These are phyloP conservation scores for Orbilia blumenaviensis DNA, from an alignment of 2,329 filamentous ascomycete species.

Conservation along the genomic window DNA sequence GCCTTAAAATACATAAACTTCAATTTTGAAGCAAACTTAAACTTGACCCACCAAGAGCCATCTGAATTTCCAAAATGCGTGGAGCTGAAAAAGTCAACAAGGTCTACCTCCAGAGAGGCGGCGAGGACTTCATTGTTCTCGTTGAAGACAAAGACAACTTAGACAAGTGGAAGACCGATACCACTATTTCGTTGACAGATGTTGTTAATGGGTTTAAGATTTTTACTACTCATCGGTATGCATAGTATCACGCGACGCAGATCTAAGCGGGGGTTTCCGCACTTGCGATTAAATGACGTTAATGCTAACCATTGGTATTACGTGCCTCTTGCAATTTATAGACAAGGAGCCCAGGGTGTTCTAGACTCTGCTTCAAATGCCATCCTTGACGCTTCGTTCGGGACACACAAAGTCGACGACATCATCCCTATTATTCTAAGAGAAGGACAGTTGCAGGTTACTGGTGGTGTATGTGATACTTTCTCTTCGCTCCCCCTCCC, in stretches of 20 bases:
- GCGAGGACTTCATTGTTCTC: constrained; percentile 75
- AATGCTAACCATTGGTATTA: neutral
- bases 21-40: neutral
- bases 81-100: constrained; percentile 77
- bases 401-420: constrained; percentile 28
- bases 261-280: neutral
- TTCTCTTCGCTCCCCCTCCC: neutral
- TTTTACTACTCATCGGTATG: constrained; percentile 85
- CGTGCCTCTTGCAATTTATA: neutral
- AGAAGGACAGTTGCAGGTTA: constrained; percentile 28
- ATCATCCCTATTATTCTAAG: constrained; percentile 35
- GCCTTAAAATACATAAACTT: neutral
- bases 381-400: constrained; percentile 33
- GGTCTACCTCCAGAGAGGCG: constrained; percentile 82
- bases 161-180: constrained; percentile 84
- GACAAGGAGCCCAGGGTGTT: constrained; percentile 44
- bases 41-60: no score
- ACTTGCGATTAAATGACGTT: neutral
- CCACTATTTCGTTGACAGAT: constrained; percentile 78
- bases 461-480: constrained; percentile 16
- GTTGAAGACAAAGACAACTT: constrained; percentile 71
- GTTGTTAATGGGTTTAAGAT: constrained; percentile 90
- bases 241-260: neutral
- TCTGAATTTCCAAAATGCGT: constrained; percentile 72
- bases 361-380: constrained; percentile 43